Evolutionary conservation across 2,329 filamentous ascomycete species (phyloP), one percentile per base, ranked within the genome.

Genomic region (Fusarium nanum): DNA sequence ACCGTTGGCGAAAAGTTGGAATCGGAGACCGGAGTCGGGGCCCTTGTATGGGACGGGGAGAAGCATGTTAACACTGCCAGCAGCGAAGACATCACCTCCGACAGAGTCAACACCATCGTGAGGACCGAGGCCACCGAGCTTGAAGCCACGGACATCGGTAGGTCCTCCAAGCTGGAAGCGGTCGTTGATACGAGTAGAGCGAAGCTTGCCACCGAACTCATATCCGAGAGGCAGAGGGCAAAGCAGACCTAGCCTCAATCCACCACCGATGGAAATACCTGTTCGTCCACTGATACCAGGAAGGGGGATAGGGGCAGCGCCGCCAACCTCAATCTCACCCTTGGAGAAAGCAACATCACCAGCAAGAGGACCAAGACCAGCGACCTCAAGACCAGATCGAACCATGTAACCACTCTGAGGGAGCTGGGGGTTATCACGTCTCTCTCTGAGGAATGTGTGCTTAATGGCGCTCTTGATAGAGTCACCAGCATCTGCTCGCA

Each of bases 261-360:
- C 93, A 18, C 89, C 92, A 6, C 93, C 95, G 59, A 99, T 85
- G 13, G 93, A 95, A 59, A 97, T 86, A 27, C 94, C 93, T 42
- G 91, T 93, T 63, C 89, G 86, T 27, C 89, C 89, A 69, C 85
- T 81, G n/a, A 91, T 78, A 3, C 91, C 89, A 0, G 92, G 92
- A 16, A 96, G 82, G 0, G 90, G 85, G 23, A 98, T 84, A 0
- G 94, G 91, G 2, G 95, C 64, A 4, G 93, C 93, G 59, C 89
- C 89, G 67, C 93, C 90, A 2, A 93, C 84, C 79, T 98, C 95
- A 18, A 95, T 75, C 79, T 98, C 94, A n/a, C 90, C 89, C 81
- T 97, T 99, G 79, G 89, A 93, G 80, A 98, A 98, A n/a, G 92
- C 91, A 2, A 97, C 94, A 75, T 98, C 96, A 41, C 96, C 96